phyloP scores from a whole-genome alignment of 2,329 filamentous ascomycete genomes.

The Cryphonectria parasitica region DNA sequence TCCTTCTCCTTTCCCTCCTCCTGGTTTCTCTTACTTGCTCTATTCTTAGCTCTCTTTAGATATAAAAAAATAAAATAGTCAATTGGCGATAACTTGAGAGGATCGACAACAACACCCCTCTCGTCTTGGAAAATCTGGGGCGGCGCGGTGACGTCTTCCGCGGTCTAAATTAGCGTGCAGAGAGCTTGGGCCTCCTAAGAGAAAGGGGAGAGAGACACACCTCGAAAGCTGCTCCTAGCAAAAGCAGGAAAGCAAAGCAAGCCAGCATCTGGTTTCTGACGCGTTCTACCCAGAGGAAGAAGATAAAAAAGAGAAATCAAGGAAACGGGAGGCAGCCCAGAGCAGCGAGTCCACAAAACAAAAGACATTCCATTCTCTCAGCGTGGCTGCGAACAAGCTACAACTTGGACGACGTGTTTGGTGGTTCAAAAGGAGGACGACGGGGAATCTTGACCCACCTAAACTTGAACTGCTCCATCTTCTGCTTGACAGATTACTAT shows the following conservation, averaged over 20 bases:
- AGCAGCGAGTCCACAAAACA: background rate
- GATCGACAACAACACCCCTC: background rate
- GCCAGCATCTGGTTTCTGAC: background rate
- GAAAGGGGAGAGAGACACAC: background rate
- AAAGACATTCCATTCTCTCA: background rate
- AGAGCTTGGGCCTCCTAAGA: slow-evolving; percentile 10
- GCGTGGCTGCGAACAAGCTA: background rate
- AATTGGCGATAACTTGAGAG: background rate
- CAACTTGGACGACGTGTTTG: background rate
- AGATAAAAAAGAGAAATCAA: background rate
- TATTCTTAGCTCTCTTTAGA: background rate
- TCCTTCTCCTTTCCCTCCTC: background rate
- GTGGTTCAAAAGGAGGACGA: background rate
- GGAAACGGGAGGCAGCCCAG: background rate
- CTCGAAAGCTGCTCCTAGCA: background rate
- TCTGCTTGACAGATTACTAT: background rate
- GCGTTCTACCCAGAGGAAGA: background rate
- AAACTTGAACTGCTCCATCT: background rate
- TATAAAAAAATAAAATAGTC: background rate
- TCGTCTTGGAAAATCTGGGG: background rate
- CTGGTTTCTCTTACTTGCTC: background rate
- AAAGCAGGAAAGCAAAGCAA: background rate
- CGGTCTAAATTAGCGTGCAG: background rate
- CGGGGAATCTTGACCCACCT: background rate
- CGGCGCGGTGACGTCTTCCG: slow-evolving; percentile 15